Percentiles rank a stretch among this genome's conserved stretches.
Conservation (phyloP, 2,329 filamentous ascomycete genomes). For the Annulohypoxylon truncatum region DNA sequence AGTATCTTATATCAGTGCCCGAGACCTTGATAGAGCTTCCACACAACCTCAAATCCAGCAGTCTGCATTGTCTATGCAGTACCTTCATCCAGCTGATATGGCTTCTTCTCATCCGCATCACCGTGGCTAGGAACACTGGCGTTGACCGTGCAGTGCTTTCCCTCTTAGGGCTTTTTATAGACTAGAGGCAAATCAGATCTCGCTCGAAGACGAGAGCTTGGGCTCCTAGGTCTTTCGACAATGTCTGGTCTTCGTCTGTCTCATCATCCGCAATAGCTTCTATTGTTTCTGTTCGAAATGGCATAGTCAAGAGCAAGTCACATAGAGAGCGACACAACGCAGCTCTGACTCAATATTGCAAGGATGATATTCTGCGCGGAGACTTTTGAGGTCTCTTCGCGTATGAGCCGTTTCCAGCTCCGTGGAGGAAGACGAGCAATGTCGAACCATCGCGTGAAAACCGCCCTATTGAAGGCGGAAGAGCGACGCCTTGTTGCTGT, state of each 20-base stretch:
- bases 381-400: constrained; percentile 42
- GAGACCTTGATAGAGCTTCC: constrained; percentile 53
- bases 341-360: constrained; percentile 66
- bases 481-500: constrained; percentile 60
- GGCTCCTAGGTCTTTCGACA: constrained; percentile 25
- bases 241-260: background rate
- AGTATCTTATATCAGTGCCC: constrained; percentile 63
- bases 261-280: constrained; percentile 37
- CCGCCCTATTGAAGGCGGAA: constrained; percentile 54
- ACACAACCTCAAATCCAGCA: constrained; percentile 53
- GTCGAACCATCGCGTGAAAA: constrained; percentile 65
- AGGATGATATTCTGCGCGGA: constrained; percentile 57
- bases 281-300: constrained; percentile 54
- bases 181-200: constrained; percentile 48
- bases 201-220: constrained; percentile 49
- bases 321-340: constrained; percentile 58
- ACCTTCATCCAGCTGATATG: constrained; percentile 48
- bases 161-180: background rate
- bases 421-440: constrained; percentile 55
- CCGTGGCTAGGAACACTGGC: constrained; percentile 59
- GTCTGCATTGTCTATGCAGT: constrained; percentile 47
- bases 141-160: constrained; percentile 41
- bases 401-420: too few species aligned
- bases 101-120: constrained; percentile 54
- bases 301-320: constrained; percentile 55